phyloP scores from a whole-genome alignment of 2,329 filamentous ascomycete species.

The Fusarium keratoplasticum region DNA sequence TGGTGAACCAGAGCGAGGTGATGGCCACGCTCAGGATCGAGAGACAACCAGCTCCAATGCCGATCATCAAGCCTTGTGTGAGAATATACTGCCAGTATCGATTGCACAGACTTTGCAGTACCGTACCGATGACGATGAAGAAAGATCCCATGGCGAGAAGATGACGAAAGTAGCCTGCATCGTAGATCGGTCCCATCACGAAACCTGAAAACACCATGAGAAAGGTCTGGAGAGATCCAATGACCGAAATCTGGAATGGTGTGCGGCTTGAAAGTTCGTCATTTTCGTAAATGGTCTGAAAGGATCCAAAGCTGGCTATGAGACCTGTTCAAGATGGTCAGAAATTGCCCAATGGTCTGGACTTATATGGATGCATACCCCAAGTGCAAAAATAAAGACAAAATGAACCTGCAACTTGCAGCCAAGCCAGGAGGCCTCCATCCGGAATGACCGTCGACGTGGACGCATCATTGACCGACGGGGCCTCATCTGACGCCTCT shows the following conservation, averaged over 20 bases:
- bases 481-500: neutral
- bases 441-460: conserved; percentile 8
- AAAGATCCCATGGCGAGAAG: conserved; percentile 23
- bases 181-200: conserved; percentile 35
- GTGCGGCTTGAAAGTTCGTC: conserved; percentile 2
- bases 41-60: conserved; percentile 77
- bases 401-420: conserved; percentile 37
- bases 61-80: conserved; percentile 77
- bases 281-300: conserved; percentile 42
- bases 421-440: conserved; percentile 34
- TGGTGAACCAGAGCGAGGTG: conserved; percentile 81
- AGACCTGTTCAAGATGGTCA: conserved; percentile 18
- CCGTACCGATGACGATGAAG: conserved; percentile 31
- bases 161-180: conserved; percentile 35
- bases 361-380: conserved; percentile 22
- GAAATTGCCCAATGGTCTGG: neutral
- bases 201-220: conserved; percentile 41
- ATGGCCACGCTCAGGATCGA: conserved; percentile 83
- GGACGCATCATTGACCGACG: neutral
- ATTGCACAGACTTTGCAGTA: conserved; percentile 33
- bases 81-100: conserved; percentile 85
- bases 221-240: conserved; percentile 36
- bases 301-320: conserved; percentile 39
- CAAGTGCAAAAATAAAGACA: conserved; percentile 42
- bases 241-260: conserved; percentile 38